These are phyloP conservation scores for Xylaria sp. DNA, from an alignment of 2,329 filamentous ascomycete species.

Conservation along the genomic window DNA sequence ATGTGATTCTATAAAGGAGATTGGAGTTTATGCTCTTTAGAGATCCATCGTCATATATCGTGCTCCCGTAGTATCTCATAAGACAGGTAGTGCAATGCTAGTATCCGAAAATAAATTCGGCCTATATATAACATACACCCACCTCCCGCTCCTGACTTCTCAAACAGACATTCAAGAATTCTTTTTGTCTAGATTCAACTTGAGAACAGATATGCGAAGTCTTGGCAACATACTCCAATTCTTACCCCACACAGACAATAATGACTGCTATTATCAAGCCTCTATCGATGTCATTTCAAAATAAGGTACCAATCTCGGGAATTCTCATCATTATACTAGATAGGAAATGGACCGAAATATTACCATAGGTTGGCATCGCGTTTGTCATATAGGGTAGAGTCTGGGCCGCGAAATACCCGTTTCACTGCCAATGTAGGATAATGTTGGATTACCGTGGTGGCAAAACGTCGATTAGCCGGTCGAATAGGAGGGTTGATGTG, in stretches of 20 bases:
- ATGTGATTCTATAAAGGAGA: not conserved
- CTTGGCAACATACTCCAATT: not conserved
- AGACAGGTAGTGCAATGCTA: not conserved
- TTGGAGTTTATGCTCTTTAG: not conserved
- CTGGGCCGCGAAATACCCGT: constrained; percentile 19
- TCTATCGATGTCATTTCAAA: not conserved
- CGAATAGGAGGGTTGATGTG: constrained; percentile 9
- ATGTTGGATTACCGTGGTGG: constrained; percentile 10
- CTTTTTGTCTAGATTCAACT: not conserved
- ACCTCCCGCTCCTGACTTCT: not conserved
- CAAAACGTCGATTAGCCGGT: constrained; percentile 29
- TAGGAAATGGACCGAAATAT: constrained; percentile 6
- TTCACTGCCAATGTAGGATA: constrained; percentile 11
- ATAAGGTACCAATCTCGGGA: constrained; percentile 8
- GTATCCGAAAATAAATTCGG: not conserved
- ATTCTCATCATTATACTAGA: constrained; percentile 14
- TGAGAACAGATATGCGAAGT: not conserved
- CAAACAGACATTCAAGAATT: not conserved
- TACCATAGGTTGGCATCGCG: not conserved
- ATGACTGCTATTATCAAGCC: not conserved
- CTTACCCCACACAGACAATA: not conserved
- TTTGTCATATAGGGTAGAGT: constrained; percentile 13
- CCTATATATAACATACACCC: not conserved
- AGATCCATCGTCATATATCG: not conserved
- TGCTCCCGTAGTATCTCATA: not conserved